Percentiles rank a stretch among this genome's conserved stretches.
These are phyloP conservation scores for Microbotryum saponariae DNA, from an alignment of 1,284 basidiomycete genomes.

Conservation along the genomic window DNA sequence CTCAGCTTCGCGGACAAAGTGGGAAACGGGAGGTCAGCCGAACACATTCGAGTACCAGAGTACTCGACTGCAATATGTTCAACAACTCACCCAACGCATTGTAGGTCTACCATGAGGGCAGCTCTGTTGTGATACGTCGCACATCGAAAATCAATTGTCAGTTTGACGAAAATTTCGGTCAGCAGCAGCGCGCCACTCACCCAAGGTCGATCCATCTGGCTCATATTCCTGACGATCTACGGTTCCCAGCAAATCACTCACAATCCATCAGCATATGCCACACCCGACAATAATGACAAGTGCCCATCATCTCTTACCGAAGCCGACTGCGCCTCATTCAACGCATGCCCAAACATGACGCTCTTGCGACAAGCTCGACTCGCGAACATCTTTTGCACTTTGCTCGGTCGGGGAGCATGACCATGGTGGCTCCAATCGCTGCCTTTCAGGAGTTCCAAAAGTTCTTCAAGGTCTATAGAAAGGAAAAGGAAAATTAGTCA, in stretches of 20 bases:
- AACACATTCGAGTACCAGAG: too few species aligned
- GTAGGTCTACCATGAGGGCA: conserved; percentile 95
- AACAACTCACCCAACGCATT: conserved; percentile 54
- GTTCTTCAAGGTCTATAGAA: conserved; percentile 79
- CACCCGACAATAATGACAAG: not conserved
- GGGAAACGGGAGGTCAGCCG: too few species aligned
- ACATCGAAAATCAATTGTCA: not conserved
- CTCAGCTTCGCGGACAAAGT: too few species aligned
- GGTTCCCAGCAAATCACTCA: not conserved
- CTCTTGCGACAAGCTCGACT: conserved; percentile 91
- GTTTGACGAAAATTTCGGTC: not conserved
- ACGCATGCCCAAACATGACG: conserved; percentile 86
- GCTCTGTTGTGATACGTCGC: conserved; percentile 48
- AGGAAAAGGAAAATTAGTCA: conserved; percentile 57
- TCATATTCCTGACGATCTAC: conserved; percentile 86
- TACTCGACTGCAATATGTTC: too few species aligned
- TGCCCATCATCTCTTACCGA: conserved; percentile 49
- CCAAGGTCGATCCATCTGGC: conserved; percentile 92
- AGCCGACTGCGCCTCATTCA: conserved; percentile 71
- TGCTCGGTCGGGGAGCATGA: conserved; percentile 63
- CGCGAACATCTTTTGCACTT: conserved; percentile 93
- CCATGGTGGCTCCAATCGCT: conserved; percentile 58
- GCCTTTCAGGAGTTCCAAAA: conserved; percentile 63
- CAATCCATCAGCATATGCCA: conserved; percentile 1
- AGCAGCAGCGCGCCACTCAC: conserved; percentile 33